phyloP scores from a whole-genome alignment of 805 yeast species.

The Vanderwaltozyma yarrowii region DNA sequence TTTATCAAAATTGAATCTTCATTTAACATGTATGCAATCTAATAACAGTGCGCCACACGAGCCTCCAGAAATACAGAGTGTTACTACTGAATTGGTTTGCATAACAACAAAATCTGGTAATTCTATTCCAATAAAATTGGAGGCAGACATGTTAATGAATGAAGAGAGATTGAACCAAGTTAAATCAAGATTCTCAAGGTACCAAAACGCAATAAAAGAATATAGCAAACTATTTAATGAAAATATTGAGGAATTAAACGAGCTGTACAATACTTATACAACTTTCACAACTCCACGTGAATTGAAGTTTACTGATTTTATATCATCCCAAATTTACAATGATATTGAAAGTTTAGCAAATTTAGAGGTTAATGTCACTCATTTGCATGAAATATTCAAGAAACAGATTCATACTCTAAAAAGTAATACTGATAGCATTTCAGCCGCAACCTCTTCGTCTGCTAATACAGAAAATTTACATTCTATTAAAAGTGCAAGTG shows the following conservation, averaged over 20 bases:
- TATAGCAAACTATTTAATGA: conserved; percentile 16
- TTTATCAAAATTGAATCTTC: conserved; percentile 18
- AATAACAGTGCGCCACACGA: conserved; percentile 19
- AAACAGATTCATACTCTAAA: conserved; percentile 20
- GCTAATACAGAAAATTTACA: background rate
- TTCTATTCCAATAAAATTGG: conserved; percentile 35
- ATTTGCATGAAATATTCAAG: conserved; percentile 20
- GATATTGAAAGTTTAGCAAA: conserved; percentile 27
- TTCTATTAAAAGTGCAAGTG: conserved; percentile 1
- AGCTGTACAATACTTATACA: conserved; percentile 18
- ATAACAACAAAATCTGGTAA: conserved; percentile 28
- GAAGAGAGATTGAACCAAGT: conserved; percentile 16
- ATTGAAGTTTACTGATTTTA: conserved; percentile 23
- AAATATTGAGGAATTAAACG: conserved; percentile 14
- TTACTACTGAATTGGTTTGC: conserved; percentile 26
- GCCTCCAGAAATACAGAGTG: conserved; percentile 26
- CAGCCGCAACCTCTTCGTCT: background rate
- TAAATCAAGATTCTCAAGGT: conserved; percentile 15
- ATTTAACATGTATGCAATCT: conserved; percentile 27
- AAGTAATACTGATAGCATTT: conserved; percentile 3
- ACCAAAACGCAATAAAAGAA: conserved; percentile 5
- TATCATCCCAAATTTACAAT: conserved; percentile 17
- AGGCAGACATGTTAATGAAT: conserved; percentile 24
- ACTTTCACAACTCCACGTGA: conserved; percentile 11
- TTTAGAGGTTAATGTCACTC: conserved; percentile 12